phyloP scores from a whole-genome alignment of 2,329 filamentous ascomycete genomes.

The Cladosporium halotolerans region DNA sequence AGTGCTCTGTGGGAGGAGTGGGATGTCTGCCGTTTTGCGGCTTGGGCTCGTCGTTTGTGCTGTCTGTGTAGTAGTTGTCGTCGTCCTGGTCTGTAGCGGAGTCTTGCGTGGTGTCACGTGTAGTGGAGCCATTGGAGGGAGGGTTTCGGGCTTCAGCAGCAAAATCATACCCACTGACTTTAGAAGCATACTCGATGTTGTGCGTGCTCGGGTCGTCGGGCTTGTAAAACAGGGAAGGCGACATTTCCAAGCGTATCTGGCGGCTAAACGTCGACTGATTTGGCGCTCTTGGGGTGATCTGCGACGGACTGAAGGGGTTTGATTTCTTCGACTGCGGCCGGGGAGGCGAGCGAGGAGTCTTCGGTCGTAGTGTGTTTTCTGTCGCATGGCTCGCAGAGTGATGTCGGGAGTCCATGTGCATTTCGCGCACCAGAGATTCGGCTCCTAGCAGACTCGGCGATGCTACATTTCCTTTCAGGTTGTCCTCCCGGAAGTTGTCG shows the following conservation, averaged over 20 bases:
- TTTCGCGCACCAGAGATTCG: constrained; percentile 42
- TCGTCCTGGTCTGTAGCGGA: constrained; percentile 1
- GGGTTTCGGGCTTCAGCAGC: constrained; percentile 12
- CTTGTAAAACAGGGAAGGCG: constrained; percentile 41
- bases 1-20: too few relatives aligned
- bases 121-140: constrained; percentile 11
- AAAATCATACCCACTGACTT: constrained; percentile 41
- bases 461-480: not conserved
- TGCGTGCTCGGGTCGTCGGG: constrained; percentile 39
- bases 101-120: constrained; percentile 7
- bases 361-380: constrained; percentile 32
- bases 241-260: constrained; percentile 39
- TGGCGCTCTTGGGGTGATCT: constrained; percentile 24
- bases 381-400: constrained; percentile 32
- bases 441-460: constrained; percentile 41
- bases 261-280: constrained; percentile 32
- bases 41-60: not conserved
- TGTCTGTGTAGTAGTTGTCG: constrained; percentile 1
- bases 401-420: constrained; percentile 43
- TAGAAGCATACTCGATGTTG: constrained; percentile 41
- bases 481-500: constrained; percentile 2
- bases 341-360: constrained; percentile 29
- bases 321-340: not conserved
- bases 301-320: constrained; percentile 22
- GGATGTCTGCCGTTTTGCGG: not conserved